phyloP scores from a whole-genome alignment of 805 yeast genomes.

The Yarrowia porcina region DNA sequence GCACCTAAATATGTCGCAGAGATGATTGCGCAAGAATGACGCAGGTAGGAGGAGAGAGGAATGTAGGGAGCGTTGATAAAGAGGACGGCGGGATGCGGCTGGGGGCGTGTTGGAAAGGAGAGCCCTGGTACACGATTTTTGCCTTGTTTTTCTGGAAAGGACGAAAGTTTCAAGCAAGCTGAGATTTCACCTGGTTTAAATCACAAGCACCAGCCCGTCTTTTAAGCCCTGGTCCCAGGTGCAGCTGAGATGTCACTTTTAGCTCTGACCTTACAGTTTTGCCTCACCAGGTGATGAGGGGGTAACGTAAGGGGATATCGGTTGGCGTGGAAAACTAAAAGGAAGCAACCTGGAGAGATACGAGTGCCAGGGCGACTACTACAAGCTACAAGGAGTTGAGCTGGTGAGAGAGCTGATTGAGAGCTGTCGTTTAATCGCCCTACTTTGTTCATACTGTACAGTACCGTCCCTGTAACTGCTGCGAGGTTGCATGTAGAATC shows the following conservation, averaged over 20 bases:
- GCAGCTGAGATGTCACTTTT: constrained; percentile 22
- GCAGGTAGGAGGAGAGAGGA: not conserved
- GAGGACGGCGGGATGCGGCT: too few species aligned
- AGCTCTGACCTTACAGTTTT: constrained; percentile 18
- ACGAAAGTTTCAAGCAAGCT: constrained; percentile 2
- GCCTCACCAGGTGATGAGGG: constrained; percentile 26
- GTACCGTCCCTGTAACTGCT: too few species aligned
- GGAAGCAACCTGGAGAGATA: too few species aligned
- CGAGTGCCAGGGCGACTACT: too few species aligned
- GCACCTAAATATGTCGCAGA: constrained; percentile 8
- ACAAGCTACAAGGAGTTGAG: too few species aligned
- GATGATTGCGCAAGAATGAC: constrained; percentile 19
- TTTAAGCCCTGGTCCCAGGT: constrained; percentile 19
- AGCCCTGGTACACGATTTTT: not conserved
- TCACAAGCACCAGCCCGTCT: constrained; percentile 23
- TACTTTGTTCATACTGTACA: too few species aligned
- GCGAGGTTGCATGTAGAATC: too few species aligned
- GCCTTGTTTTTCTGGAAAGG: not conserved
- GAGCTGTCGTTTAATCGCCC: too few species aligned
- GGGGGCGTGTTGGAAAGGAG: not conserved
- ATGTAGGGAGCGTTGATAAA: not conserved
- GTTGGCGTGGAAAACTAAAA: constrained; percentile 9
- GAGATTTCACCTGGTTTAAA: constrained; percentile 19
- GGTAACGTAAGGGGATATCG: constrained; percentile 18
- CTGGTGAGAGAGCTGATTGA: too few species aligned